These are phyloP conservation scores for Aspergillus campestris DNA, from an alignment of 495 filamentous ascomycete genomes.

Conservation along the genomic window DNA sequence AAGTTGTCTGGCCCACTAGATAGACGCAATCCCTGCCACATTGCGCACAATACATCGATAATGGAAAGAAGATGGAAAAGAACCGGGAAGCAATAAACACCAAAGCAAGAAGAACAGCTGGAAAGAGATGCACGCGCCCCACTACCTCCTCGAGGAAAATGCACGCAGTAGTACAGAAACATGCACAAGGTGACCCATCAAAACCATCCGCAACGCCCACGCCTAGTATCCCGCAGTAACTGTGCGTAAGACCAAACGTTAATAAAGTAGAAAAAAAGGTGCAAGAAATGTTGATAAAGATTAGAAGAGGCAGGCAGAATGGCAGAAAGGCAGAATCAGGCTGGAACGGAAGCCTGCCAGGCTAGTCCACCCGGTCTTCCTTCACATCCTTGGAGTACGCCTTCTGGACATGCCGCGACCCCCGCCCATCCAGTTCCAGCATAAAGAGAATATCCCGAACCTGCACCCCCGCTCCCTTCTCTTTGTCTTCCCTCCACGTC, in stretches of 20 bases:
- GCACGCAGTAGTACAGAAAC: too few relatives aligned
- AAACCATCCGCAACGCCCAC: too few relatives aligned
- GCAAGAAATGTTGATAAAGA: not conserved
- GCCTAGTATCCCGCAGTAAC: too few relatives aligned
- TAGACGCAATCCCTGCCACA: too few relatives aligned
- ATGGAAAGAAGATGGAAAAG: too few relatives aligned
- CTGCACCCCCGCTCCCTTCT: slow-evolving; percentile 38
- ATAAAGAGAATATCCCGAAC: slow-evolving; percentile 44
- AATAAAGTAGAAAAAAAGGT: not conserved
- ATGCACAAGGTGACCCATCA: too few relatives aligned
- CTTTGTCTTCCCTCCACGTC: slow-evolving; percentile 41
- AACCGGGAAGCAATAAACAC: too few relatives aligned
- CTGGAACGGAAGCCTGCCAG: slow-evolving; percentile 5
- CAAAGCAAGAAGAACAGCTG: too few relatives aligned
- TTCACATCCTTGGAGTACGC: slow-evolving; percentile 37
- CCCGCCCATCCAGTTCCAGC: slow-evolving; percentile 42
- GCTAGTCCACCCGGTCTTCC: slow-evolving; percentile 31
- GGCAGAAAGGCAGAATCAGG: slow-evolving; percentile 1
- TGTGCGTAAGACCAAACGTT: not conserved
- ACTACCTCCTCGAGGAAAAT: too few relatives aligned
- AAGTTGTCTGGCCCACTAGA: too few relatives aligned
- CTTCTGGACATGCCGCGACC: slow-evolving; percentile 35
- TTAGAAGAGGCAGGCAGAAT: not conserved
- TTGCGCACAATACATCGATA: too few relatives aligned
- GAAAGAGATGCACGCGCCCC: too few relatives aligned